Percentiles rank a stretch among this genome's conserved stretches.
These are phyloP conservation scores for Symbiotaphrina buchneri DNA, from an alignment of 495 filamentous ascomycete species.

Conservation along the genomic window DNA sequence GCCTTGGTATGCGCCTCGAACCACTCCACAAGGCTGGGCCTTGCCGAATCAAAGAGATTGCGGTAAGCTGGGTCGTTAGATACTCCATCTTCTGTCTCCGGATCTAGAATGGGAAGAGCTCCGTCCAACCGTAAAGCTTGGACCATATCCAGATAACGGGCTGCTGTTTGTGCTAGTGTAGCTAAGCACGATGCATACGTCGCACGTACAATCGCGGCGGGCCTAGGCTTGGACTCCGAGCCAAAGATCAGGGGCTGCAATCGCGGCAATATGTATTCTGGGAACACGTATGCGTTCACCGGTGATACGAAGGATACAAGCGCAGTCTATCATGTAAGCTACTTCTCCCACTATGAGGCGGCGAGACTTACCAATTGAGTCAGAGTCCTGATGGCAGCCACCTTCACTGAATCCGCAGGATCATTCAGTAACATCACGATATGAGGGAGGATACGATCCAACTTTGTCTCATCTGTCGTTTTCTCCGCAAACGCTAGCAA, in stretches of 20 bases:
- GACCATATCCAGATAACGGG: constrained; percentile 72
- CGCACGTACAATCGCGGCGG: constrained; percentile 51
- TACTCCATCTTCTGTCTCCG: constrained; percentile 53
- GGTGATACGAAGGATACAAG: constrained; percentile 75
- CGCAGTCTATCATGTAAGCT: constrained; percentile 26
- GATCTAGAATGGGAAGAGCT: constrained; percentile 52
- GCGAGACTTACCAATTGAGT: constrained; percentile 39
- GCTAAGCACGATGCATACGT: constrained; percentile 88
- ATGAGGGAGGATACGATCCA: constrained; percentile 86
- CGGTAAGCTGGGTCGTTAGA: constrained; percentile 39
- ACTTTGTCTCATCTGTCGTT: constrained; percentile 85
- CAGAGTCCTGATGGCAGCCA: constrained; percentile 64
- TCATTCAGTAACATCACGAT: constrained; percentile 64
- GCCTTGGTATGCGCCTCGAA: constrained; percentile 80
- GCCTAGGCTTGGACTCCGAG: constrained; percentile 24
- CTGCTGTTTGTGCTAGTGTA: constrained; percentile 72
- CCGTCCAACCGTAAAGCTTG: constrained; percentile 72
- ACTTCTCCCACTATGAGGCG: not conserved
- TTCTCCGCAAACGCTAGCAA: constrained; percentile 82
- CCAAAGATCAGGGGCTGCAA: constrained; percentile 47
- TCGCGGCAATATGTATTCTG: constrained; percentile 79
- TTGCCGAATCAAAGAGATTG: constrained; percentile 62
- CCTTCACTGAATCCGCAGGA: constrained; percentile 55
- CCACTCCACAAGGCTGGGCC: constrained; percentile 47
- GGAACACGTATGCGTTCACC: constrained; percentile 85